phyloP scores from a whole-genome alignment of 495 filamentous ascomycete species.

The Aeminium ludgeri region DNA sequence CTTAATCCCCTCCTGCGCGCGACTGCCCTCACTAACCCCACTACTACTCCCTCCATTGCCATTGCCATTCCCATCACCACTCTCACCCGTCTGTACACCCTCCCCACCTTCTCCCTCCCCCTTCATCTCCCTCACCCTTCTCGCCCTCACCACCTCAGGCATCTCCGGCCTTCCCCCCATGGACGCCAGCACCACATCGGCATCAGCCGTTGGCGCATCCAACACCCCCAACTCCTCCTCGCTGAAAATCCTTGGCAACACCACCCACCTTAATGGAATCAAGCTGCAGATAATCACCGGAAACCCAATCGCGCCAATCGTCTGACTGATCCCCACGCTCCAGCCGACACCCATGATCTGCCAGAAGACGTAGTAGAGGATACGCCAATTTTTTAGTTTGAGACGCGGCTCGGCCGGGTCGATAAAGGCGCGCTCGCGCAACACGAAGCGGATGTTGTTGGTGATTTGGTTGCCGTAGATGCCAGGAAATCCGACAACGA shows the following conservation, averaged over 20 bases:
- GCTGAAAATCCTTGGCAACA: slow-evolving; percentile 57
- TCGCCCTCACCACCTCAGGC: slow-evolving; percentile 14
- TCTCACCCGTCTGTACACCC: slow-evolving; percentile 3
- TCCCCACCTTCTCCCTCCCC: too few species aligned
- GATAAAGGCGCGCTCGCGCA: slow-evolving; percentile 48
- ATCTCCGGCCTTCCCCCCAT: slow-evolving; percentile 22
- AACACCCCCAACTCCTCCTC: slow-evolving; percentile 50
- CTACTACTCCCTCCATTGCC: slow-evolving; percentile 4
- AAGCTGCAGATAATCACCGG: slow-evolving; percentile 70
- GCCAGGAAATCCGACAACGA: slow-evolving; percentile 74
- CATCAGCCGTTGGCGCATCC: slow-evolving; percentile 37
- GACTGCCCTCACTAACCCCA: neutral
- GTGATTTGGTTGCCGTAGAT: slow-evolving; percentile 56
- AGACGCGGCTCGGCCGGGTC: slow-evolving; percentile 49
- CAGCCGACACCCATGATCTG: slow-evolving; percentile 67
- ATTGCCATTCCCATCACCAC: slow-evolving; percentile 2
- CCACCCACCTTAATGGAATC: slow-evolving; percentile 56
- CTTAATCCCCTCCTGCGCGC: slow-evolving; percentile 10
- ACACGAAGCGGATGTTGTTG: slow-evolving; percentile 59
- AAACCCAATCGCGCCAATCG: slow-evolving; percentile 82
- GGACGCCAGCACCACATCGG: slow-evolving; percentile 18
- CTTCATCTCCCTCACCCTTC: slow-evolving; percentile 4
- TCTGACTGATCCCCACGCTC: slow-evolving; percentile 91
- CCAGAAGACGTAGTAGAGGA: slow-evolving; percentile 42
- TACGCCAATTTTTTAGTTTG: slow-evolving; percentile 32